These are phyloP conservation scores for Lagenidium giganteum DNA, from an alignment of 352 stramenopile genomes.

Conservation along the genomic window DNA sequence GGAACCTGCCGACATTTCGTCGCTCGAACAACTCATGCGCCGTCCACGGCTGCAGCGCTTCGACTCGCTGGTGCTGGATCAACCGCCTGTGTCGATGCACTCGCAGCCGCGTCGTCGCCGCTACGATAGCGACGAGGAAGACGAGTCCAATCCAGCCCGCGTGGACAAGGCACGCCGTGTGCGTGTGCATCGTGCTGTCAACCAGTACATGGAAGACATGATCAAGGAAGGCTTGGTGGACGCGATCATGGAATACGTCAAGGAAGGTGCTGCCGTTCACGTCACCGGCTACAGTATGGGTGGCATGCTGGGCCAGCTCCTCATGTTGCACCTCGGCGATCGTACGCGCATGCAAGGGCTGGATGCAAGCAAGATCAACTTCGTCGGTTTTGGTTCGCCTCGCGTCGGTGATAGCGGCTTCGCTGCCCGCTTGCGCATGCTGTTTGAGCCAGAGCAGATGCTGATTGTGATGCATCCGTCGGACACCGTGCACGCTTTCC, in stretches of 20 bases:
- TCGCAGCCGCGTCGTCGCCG: slow-evolving; percentile 41
- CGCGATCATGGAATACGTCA: slow-evolving; percentile 55
- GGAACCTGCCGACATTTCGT: slow-evolving; percentile 40
- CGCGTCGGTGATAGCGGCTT: slow-evolving; percentile 66
- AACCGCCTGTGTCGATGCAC: slow-evolving; percentile 39
- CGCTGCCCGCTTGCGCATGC: slow-evolving; percentile 45
- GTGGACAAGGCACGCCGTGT: slow-evolving; percentile 45
- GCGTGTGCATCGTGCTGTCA: slow-evolving; percentile 64
- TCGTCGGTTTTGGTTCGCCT: slow-evolving; percentile 71
- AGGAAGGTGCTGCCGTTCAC: slow-evolving; percentile 56
- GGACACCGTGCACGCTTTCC: slow-evolving; percentile 70
- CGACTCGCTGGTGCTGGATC: slow-evolving; percentile 48
- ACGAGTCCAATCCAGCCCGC: slow-evolving; percentile 37
- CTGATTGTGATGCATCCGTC: slow-evolving; percentile 75
- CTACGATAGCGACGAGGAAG: slow-evolving; percentile 43
- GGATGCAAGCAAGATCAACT: slow-evolving; percentile 66
- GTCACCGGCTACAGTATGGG: slow-evolving; percentile 79
- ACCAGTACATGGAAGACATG: slow-evolving; percentile 77
- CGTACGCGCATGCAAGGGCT: slow-evolving; percentile 48
- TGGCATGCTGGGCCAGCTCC: slow-evolving; percentile 56
- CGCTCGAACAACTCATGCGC: slow-evolving; percentile 61
- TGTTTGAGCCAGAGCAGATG: slow-evolving; percentile 68
- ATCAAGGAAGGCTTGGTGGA: slow-evolving; percentile 60
- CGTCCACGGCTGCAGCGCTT: slow-evolving; percentile 45
- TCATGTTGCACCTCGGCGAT: slow-evolving; percentile 61